Percentiles rank a stretch among this genome's conserved stretches.
Evolutionary conservation across 768 basidiomycete genomes (phyloP).

Genomic region (Floccularia luteovirens): DNA sequence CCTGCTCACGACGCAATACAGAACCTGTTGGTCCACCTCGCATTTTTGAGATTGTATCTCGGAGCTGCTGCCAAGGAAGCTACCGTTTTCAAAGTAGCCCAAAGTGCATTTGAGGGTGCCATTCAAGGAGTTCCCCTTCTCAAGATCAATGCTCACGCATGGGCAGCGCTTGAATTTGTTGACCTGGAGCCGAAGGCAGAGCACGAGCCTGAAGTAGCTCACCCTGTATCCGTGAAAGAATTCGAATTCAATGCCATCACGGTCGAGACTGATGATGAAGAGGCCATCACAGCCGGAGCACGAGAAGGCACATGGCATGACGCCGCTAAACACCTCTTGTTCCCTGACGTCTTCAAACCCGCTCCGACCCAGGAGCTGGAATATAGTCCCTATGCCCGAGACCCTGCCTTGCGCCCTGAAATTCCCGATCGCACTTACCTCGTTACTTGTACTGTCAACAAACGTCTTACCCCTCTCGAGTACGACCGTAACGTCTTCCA

Average conservation of each 20-base stretch:
- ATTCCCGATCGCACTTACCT: constrained; percentile 85
- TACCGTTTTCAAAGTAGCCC: constrained; percentile 44
- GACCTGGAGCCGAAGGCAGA: constrained; percentile 24
- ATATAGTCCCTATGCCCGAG: constrained; percentile 38
- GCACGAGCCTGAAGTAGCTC: constrained; percentile 10
- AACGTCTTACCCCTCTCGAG: constrained; percentile 87
- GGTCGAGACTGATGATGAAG: constrained; percentile 49
- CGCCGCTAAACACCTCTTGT: constrained; percentile 83
- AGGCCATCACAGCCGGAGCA: constrained; percentile 54
- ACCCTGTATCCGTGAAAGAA: constrained; percentile 32
- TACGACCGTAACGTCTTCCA: constrained; percentile 99
- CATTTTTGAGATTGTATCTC: constrained; percentile 81
- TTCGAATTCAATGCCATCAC: constrained; percentile 74
- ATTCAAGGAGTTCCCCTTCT: constrained; percentile 41
- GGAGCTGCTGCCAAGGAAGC: constrained; percentile 52
- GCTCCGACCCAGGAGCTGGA: constrained; percentile 27
- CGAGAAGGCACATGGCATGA: constrained; percentile 71
- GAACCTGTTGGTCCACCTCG: constrained; percentile 60
- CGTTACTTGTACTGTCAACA: constrained; percentile 90
- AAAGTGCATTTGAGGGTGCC: constrained; percentile 32
- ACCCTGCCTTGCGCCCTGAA: constrained; percentile 79
- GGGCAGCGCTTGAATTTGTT: constrained; percentile 59
- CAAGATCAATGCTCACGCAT: constrained; percentile 50
- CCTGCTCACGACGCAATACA: constrained; percentile 35
- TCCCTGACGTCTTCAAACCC: constrained; percentile 73